phyloP scores from a whole-genome alignment of 345 rosid genomes.

The Citrus australasica region DNA sequence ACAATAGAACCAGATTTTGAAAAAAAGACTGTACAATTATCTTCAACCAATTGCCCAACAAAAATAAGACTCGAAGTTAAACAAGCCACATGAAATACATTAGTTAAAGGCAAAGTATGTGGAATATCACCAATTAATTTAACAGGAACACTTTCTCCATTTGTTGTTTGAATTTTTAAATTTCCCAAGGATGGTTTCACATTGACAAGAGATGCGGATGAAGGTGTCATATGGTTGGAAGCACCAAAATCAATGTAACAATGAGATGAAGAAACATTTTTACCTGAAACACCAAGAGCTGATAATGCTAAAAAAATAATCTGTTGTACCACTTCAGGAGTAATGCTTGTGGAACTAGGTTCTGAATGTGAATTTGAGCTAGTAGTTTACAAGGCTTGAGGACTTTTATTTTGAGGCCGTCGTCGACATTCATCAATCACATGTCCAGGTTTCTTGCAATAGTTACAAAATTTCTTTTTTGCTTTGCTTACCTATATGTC shows the following conservation, averaged over 20 bases:
- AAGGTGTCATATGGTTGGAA: neutral
- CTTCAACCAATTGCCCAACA: too few relatives aligned
- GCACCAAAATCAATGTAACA: neutral
- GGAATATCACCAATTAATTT: too few relatives aligned
- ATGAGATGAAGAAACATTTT: neutral
- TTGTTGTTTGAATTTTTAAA: neutral
- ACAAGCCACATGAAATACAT: too few relatives aligned
- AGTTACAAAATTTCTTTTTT: neutral
- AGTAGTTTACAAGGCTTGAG: neutral
- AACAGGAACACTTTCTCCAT: neutral
- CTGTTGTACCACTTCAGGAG: too few relatives aligned
- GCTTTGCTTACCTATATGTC: neutral
- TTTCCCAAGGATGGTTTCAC: neutral
- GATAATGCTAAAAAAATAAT: too few relatives aligned
- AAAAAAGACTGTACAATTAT: too few relatives aligned
- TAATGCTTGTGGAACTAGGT: too few relatives aligned
- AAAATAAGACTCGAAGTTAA: too few relatives aligned
- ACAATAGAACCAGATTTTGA: too few relatives aligned
- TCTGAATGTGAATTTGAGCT: neutral
- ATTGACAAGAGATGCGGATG: neutral
- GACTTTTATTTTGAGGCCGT: neutral
- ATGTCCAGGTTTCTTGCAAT: neutral
- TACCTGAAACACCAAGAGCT: neutral
- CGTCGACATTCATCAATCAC: neutral
- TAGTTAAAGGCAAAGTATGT: too few relatives aligned